These are phyloP conservation scores for Mrakia blollopis DNA, from an alignment of 768 basidiomycete genomes.

Conservation along the genomic window DNA sequence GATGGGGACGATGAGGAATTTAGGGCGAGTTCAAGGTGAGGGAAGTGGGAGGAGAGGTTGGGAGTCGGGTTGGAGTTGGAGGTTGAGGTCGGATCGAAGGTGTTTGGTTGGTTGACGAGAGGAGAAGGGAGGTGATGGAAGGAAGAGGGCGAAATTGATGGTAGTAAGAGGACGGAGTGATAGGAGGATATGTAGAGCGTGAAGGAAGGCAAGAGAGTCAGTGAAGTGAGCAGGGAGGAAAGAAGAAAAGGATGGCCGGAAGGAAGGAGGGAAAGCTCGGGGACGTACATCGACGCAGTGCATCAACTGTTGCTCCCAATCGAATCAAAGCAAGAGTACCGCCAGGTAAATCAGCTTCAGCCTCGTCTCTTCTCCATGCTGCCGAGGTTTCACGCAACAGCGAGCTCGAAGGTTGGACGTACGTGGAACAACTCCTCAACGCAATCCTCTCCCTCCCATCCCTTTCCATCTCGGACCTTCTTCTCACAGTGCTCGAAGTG, in stretches of 20 bases:
- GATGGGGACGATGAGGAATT: not conserved
- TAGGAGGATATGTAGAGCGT: not conserved
- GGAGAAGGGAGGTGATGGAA: not conserved
- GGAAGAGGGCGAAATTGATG: too few relatives aligned
- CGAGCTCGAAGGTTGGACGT: slow-evolving; percentile 43
- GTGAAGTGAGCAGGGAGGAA: not conserved
- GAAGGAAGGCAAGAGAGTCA: not conserved
- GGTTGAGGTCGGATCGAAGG: not conserved
- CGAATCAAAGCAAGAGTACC: slow-evolving; percentile 39
- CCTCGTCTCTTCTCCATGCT: slow-evolving; percentile 25
- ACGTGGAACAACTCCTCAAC: slow-evolving; percentile 70
- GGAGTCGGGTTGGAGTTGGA: not conserved
- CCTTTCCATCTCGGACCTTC: slow-evolving; percentile 74
- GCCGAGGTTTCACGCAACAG: slow-evolving; percentile 36
- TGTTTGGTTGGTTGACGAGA: not conserved
- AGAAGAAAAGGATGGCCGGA: not conserved
- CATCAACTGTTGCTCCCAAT: slow-evolving; percentile 58
- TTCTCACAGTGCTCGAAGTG: slow-evolving; percentile 90
- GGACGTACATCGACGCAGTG: slow-evolving; percentile 77
- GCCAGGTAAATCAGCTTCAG: slow-evolving; percentile 29
- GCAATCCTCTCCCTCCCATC: slow-evolving; percentile 86
- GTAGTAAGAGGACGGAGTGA: too few relatives aligned
- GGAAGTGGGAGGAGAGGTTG: not conserved
- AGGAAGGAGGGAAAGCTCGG: not conserved
- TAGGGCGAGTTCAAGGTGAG: not conserved